These are phyloP conservation scores for Argentina anserina DNA, from an alignment of 306 rosid species.

Conservation along the genomic window DNA sequence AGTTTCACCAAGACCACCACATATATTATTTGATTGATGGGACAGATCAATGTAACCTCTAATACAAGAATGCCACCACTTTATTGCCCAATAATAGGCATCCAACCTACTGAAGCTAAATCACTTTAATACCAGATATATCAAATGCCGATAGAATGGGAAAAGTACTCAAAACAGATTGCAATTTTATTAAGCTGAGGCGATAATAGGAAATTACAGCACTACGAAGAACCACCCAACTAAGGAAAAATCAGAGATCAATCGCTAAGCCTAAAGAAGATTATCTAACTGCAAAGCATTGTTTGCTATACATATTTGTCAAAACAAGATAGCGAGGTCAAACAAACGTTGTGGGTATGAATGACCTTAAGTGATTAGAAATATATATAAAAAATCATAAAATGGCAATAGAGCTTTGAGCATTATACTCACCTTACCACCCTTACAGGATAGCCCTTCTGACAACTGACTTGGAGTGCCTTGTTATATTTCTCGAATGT, in stretches of 20 bases:
- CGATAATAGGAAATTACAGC: not conserved
- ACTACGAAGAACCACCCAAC: not conserved
- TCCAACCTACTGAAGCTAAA: not conserved
- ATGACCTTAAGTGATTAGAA: not conserved
- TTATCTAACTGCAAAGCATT: not conserved
- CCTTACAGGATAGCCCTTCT: slow-evolving; percentile 72
- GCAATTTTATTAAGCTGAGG: not conserved
- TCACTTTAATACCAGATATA: not conserved
- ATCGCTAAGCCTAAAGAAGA: not conserved
- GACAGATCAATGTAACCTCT: not conserved
- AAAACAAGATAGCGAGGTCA: not conserved
- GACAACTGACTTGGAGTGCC: slow-evolving; percentile 67
- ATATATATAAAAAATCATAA: not conserved
- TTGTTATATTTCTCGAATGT: slow-evolving; percentile 55
- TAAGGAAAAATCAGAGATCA: not conserved
- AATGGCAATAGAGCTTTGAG: not conserved
- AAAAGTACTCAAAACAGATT: not conserved
- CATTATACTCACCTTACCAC: slow-evolving; percentile 57
- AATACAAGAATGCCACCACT: not conserved
- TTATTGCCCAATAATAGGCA: not conserved
- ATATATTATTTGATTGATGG: not conserved
- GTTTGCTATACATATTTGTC: not conserved
- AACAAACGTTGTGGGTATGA: not conserved
- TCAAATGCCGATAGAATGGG: not conserved
- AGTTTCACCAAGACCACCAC: not conserved